Percentiles rank a stretch among this genome's conserved stretches.
phyloP scores from a whole-genome alignment of 495 filamentous ascomycete genomes.

The Aspergillus nidulans region DNA sequence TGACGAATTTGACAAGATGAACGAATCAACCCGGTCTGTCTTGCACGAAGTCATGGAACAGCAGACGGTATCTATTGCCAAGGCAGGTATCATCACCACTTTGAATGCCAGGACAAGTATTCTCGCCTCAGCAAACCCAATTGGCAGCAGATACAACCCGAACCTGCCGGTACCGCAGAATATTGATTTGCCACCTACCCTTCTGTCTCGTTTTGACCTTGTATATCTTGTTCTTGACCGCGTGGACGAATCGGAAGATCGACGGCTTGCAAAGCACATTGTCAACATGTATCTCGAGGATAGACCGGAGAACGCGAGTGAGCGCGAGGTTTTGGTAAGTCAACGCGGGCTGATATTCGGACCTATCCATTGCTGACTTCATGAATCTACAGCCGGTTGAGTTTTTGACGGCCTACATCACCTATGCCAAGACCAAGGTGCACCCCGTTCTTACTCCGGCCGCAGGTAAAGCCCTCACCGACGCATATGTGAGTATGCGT shows the following conservation, averaged over 20 bases:
- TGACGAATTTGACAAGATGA: conserved; percentile 99
- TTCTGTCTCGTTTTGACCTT: conserved; percentile 92
- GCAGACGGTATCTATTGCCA: conserved; percentile 97
- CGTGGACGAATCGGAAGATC: conserved; percentile 82
- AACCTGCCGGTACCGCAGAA: conserved; percentile 95
- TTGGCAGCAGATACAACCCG: conserved; percentile 94
- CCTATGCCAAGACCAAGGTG: conserved; percentile 84
- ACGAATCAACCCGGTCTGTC: conserved; percentile 88
- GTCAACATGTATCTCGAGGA: conserved; percentile 98
- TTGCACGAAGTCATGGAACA: conserved; percentile 99
- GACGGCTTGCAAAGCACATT: conserved; percentile 84
- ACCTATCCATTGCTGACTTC: conserved; percentile 5
- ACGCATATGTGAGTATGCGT: conserved; percentile 92
- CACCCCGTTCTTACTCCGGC: conserved; percentile 74
- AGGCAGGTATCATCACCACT: conserved; percentile 98
- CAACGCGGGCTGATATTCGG: background rate
- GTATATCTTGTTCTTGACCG: conserved; percentile 95
- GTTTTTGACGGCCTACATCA: conserved; percentile 95
- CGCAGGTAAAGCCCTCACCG: conserved; percentile 74
- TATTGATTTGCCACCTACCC: conserved; percentile 92
- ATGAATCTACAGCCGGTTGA: conserved; percentile 66
- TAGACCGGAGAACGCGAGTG: conserved; percentile 76
- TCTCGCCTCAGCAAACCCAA: conserved; percentile 94
- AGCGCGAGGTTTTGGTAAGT: conserved; percentile 73
- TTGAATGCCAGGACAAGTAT: conserved; percentile 93